These are phyloP conservation scores for Bryopsis sp. DNA, from an alignment of 139 green algal species.

Conservation along the genomic window DNA sequence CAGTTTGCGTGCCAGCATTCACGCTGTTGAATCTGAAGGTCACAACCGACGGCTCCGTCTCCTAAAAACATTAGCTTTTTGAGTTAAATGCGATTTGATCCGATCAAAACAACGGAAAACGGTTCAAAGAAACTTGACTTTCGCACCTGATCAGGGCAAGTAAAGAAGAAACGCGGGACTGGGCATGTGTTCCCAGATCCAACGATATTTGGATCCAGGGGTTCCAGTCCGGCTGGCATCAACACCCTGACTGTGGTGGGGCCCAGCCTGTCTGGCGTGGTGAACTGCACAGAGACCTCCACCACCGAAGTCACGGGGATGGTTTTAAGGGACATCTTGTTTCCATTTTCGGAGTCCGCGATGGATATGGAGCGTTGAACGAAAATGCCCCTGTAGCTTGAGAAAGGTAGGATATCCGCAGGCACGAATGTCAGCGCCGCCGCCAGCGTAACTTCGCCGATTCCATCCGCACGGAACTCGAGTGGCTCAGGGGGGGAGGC, in stretches of 20 bases:
- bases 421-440: slow-evolving; percentile 44
- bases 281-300: slow-evolving; percentile 34
- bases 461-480: slow-evolving; percentile 13
- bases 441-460: slow-evolving; percentile 35
- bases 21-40: slow-evolving; percentile 33
- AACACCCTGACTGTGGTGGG: slow-evolving; percentile 22
- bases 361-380: slow-evolving; percentile 36
- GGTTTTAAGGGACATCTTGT: slow-evolving; percentile 23
- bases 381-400: slow-evolving; percentile 49
- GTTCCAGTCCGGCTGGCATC: slow-evolving; percentile 52
- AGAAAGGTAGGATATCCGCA: slow-evolving; percentile 32
- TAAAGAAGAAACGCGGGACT: background rate
- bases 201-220: slow-evolving; percentile 40
- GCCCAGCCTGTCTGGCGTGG: slow-evolving; percentile 43
- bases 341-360: slow-evolving; percentile 23
- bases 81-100: too few relatives aligned
- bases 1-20: slow-evolving; percentile 30
- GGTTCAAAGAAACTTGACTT: background rate
- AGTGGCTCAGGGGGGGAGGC: background rate
- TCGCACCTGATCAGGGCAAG: too few relatives aligned
- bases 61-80: slow-evolving; percentile 16
- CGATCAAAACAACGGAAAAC: too few relatives aligned
- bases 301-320: slow-evolving; percentile 39
- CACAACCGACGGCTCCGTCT: slow-evolving; percentile 27
- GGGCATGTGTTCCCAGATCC: too few relatives aligned